These are phyloP conservation scores for Pythium insidiosum DNA, from an alignment of 352 stramenopile species.

Conservation along the genomic window DNA sequence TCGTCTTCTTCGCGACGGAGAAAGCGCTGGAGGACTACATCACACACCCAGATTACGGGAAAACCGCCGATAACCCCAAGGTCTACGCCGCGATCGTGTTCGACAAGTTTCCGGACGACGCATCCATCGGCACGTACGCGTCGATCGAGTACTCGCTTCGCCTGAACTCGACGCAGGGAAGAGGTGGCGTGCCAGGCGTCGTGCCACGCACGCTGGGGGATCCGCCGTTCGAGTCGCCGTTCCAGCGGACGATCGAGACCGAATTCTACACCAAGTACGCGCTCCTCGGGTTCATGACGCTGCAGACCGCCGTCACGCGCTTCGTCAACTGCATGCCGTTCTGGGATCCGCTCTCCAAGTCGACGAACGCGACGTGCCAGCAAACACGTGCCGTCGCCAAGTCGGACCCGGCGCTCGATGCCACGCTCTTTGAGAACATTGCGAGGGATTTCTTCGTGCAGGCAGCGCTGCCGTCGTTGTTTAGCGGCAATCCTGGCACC, in stretches of 20 bases:
- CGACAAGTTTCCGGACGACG: conserved; percentile 28
- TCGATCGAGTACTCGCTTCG: conserved; percentile 59
- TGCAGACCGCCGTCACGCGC: conserved; percentile 51
- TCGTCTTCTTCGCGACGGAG: conserved; percentile 51
- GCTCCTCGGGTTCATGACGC: conserved; percentile 44
- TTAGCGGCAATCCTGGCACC: background rate
- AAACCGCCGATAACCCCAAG: conserved; percentile 24
- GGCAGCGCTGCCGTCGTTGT: background rate
- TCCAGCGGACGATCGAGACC: conserved; percentile 33
- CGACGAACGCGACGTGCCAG: conserved; percentile 32
- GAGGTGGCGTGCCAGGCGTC: conserved; percentile 6
- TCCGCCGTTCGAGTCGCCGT: conserved; percentile 33
- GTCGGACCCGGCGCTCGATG: conserved; percentile 10
- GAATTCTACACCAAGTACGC: conserved; percentile 32
- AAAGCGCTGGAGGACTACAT: conserved; percentile 37
- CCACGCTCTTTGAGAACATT: conserved; percentile 12
- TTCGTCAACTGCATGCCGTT: conserved; percentile 51
- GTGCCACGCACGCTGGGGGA: conserved; percentile 40
- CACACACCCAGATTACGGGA: conserved; percentile 30
- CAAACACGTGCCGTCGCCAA: conserved; percentile 26
- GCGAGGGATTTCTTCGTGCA: conserved; percentile 25
- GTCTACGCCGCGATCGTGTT: conserved; percentile 63
- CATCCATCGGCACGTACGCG: conserved; percentile 28
- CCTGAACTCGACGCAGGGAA: conserved; percentile 43
- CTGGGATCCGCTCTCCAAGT: conserved; percentile 27